Evolutionary conservation across 805 yeast genomes (phyloP), one percentile per base, ranked within the genome.

Genomic region (Candida vaughaniae): DNA sequence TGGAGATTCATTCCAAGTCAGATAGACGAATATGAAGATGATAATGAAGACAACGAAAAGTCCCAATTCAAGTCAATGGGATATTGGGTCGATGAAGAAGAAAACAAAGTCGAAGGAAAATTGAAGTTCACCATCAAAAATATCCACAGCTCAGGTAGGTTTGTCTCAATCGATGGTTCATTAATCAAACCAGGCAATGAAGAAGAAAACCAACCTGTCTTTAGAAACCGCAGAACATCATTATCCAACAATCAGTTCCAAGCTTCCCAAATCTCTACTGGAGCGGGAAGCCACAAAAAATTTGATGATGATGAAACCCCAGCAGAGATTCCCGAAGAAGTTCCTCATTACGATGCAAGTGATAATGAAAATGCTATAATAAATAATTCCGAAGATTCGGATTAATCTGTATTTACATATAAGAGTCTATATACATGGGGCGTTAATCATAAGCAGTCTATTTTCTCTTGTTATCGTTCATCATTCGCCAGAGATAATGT

Each of bases 81-180:
- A 1, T 77, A 85, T 57, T 91, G 99, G 99, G 70, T 70, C 9
- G 96, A 91, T 57, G 84, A 70, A 29, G 68, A 77, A 39, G 95
- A 83, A 10, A 68, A 74, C 29, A 79, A 82, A 37, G 69, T 93
- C 14, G 96, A 85, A 47, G 97, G 96, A 3, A 88, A 87, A 59
- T 60, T 91, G 34, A 72, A 71, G 48, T 89, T 93, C 60, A 78
- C 80, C 2, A 78, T 91, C 29, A 85, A 82, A 55, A 70, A 80
- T 18, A 71, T 91, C 36, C 82, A 77, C 61, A 77, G 82, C 10
- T 76, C 90, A 5, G 95, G 96, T 6, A 83, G 80, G 59, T 82
- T 87, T 38, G 80, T 90, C 11, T 82, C 95, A 7, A 74, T 91
- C 10, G 95, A 89, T 43, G 98, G 98, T n/a, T 82, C 96, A 1